Percentiles rank a stretch among this genome's conserved stretches.
Evolutionary conservation across 1,139 yeast genomes (phyloP).

Genomic region (Candida glucosophila): DNA sequence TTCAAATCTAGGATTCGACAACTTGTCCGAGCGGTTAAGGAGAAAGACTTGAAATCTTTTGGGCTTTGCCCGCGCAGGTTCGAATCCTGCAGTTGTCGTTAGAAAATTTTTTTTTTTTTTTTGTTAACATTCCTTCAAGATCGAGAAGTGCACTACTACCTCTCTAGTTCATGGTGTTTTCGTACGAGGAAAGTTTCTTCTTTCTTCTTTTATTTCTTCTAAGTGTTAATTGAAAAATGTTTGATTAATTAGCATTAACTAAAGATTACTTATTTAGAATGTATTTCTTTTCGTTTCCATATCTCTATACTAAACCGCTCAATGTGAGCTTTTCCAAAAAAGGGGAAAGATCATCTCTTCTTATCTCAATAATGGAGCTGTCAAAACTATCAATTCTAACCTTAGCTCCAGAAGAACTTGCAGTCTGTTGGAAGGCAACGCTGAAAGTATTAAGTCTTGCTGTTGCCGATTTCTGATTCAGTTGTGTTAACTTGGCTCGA

Average conservation of each 20-base stretch:
- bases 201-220: too few species aligned
- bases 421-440: conserved; percentile 82
- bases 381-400: conserved; percentile 92
- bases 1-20: too few species aligned
- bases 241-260: background rate
- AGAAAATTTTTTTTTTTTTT: conserved; percentile 19
- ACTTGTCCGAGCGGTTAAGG: conserved; percentile 54
- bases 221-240: conserved; percentile 1
- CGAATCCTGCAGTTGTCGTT: conserved; percentile 51
- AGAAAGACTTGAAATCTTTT: conserved; percentile 50
- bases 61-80: conserved; percentile 56
- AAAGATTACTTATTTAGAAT: background rate
- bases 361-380: conserved; percentile 83
- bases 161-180: too few species aligned
- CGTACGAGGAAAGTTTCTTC: too few species aligned
- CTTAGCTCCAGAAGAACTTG: conserved; percentile 75
- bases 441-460: conserved; percentile 70
- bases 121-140: too few species aligned
- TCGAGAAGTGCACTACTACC: too few species aligned
- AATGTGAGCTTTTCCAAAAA: conserved; percentile 68
- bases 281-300: background rate
- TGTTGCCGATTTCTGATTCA: conserved; percentile 15
- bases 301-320: conserved; percentile 25
- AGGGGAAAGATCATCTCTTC: conserved; percentile 80
- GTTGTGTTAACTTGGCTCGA: conserved; percentile 28